These are phyloP conservation scores for Zanthoxylum bungeanum DNA, from an alignment of 345 rosid species.

Conservation along the genomic window DNA sequence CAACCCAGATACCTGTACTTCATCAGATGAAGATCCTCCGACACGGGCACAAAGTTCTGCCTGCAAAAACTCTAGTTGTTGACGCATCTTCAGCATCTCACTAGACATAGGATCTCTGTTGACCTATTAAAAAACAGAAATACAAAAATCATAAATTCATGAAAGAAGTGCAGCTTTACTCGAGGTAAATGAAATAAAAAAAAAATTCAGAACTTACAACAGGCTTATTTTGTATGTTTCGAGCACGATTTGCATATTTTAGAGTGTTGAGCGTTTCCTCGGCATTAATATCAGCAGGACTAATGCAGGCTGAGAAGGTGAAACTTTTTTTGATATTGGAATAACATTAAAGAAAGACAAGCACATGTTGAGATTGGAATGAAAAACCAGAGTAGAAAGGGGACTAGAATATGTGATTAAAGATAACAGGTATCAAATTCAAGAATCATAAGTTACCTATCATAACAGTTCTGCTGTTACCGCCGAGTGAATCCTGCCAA, in stretches of 20 bases:
- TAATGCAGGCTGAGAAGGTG: conserved; percentile 76
- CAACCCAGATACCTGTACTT: conserved; percentile 63
- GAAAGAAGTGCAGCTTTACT: background rate
- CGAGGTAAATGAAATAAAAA: background rate
- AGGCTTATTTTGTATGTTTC: conserved; percentile 95
- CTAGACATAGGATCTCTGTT: conserved; percentile 95
- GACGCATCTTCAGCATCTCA: conserved; percentile 98
- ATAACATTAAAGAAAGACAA: background rate
- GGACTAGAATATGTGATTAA: background rate
- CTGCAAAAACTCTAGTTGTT: conserved; percentile 86
- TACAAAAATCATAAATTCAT: conserved; percentile 1
- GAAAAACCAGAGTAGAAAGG: background rate
- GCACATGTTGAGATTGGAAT: background rate
- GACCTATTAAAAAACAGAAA: conserved; percentile 43
- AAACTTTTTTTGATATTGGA: background rate
- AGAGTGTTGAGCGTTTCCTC: conserved; percentile 97
- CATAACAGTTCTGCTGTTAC: conserved; percentile 99
- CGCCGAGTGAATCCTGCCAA: conserved; percentile 98
- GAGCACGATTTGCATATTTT: conserved; percentile 99
- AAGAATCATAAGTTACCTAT: conserved; percentile 59
- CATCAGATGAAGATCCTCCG: conserved; percentile 73
- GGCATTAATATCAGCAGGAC: conserved; percentile 98
- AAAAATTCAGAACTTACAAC: conserved; percentile 60
- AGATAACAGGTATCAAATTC: background rate
- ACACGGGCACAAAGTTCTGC: conserved; percentile 94